Conservation (phyloP, 2,329 filamentous ascomycete species). For the Neonectria punicea region DNA sequence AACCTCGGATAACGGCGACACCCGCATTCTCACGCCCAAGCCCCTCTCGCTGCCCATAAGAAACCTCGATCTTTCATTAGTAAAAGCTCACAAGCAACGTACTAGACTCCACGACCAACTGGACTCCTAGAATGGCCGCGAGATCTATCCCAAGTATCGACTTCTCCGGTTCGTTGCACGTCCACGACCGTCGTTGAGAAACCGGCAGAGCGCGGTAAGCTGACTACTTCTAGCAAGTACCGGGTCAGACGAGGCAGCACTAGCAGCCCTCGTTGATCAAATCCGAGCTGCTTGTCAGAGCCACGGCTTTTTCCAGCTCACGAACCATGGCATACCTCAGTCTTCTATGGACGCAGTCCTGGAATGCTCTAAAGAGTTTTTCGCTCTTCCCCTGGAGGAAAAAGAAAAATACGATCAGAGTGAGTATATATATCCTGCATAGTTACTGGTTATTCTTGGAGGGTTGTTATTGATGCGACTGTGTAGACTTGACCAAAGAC, state of each 20-base stretch:
- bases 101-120: too few relatives aligned
- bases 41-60: background rate
- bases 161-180: constrained; percentile 11
- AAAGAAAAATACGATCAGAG: constrained; percentile 24
- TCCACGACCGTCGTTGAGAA: background rate
- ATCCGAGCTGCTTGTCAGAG: constrained; percentile 11
- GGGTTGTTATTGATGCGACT: background rate
- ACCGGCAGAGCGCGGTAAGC: background rate
- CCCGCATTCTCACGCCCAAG: background rate
- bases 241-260: background rate
- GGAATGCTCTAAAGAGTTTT: constrained; percentile 6
- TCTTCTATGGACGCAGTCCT: constrained; percentile 9
- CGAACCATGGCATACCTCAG: constrained; percentile 18
- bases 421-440: background rate
- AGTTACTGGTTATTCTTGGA: background rate
- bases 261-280: background rate
- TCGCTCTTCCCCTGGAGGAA: constrained; percentile 7
- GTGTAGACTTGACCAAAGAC: background rate
- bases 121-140: background rate
- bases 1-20: background rate
- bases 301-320: constrained; percentile 25
- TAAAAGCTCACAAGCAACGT: background rate
- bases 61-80: background rate
- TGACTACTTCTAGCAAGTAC: background rate
- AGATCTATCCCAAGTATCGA: constrained; percentile 18